Percentiles rank a stretch among this genome's conserved stretches.
Evolutionary conservation across 192 early-diverging fungal genomes (phyloP).

Genomic region (Coemansia sp.): DNA sequence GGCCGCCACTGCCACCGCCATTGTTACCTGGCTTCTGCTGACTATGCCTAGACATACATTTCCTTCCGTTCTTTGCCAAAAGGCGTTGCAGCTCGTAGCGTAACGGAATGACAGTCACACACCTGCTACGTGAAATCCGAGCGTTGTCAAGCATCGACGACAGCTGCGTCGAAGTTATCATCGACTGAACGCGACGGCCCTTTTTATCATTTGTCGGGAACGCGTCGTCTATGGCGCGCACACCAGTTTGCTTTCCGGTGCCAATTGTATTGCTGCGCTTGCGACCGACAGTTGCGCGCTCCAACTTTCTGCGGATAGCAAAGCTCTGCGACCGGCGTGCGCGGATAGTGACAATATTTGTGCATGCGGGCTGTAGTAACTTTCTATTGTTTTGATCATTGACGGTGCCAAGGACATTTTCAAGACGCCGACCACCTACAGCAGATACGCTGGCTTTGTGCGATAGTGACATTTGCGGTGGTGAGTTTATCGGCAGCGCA

Average conservation of each 20-base stretch:
- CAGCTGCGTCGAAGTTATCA: conserved; percentile 20
- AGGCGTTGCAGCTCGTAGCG: conserved; percentile 44
- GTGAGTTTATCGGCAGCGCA: conserved; percentile 11
- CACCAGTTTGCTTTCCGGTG: conserved; percentile 25
- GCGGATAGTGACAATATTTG: conserved; percentile 36
- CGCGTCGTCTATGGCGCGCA: conserved; percentile 1
- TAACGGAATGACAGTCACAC: conserved; percentile 36
- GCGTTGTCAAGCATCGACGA: background rate
- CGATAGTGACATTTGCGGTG: conserved; percentile 24
- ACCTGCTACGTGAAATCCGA: conserved; percentile 13
- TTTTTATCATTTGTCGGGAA: conserved; percentile 22
- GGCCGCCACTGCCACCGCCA: background rate
- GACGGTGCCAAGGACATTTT: background rate
- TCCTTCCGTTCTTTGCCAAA: conserved; percentile 5
- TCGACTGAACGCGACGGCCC: conserved; percentile 38
- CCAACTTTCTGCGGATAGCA: conserved; percentile 30
- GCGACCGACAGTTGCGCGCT: conserved; percentile 31
- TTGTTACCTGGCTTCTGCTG: background rate
- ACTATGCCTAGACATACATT: background rate
- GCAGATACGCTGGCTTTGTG: conserved; percentile 51
- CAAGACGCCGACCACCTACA: conserved; percentile 29
- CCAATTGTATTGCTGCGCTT: conserved; percentile 48
- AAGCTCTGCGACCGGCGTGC: conserved; percentile 44
- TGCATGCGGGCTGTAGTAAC: background rate
- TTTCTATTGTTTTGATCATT: background rate